Evolutionary conservation across 495 filamentous ascomycete genomes (phyloP).

Genomic region (Neurospora sp.): DNA sequence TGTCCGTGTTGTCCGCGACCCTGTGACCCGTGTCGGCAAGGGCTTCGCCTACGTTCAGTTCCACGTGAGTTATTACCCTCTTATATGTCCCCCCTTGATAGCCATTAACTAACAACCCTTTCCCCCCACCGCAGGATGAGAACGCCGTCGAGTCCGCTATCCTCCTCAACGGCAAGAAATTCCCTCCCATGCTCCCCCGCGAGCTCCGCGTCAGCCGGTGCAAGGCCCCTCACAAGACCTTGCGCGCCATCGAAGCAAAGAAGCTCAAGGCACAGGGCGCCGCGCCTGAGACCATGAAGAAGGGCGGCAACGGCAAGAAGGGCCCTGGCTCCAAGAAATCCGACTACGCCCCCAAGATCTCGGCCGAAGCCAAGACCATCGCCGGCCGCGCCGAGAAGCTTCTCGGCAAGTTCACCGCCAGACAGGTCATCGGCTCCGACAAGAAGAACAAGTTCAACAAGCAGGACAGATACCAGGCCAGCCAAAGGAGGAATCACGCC

Average conservation of each 20-base stretch:
- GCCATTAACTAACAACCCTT: neutral
- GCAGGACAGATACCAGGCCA: slow-evolving; percentile 14
- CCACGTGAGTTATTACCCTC: slow-evolving; percentile 33
- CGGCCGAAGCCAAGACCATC: slow-evolving; percentile 57
- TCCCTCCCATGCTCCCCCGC: slow-evolving; percentile 82
- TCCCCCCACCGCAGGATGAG: slow-evolving; percentile 43
- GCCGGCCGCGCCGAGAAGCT: slow-evolving; percentile 73
- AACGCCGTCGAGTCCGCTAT: slow-evolving; percentile 85
- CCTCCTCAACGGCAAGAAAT: slow-evolving; percentile 78
- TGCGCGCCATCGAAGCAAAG: slow-evolving; percentile 33
- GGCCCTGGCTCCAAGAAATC: slow-evolving; percentile 24
- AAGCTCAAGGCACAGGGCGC: slow-evolving; percentile 3
- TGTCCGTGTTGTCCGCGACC: slow-evolving; percentile 86
- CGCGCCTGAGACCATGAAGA: slow-evolving; percentile 2
- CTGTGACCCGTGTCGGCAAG: slow-evolving; percentile 85
- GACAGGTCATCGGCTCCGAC: slow-evolving; percentile 35
- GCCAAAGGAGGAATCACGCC: slow-evolving; percentile 3
- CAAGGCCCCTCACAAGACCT: slow-evolving; percentile 64
- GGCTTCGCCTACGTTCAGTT: slow-evolving; percentile 99
- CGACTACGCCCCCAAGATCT: slow-evolving; percentile 52
- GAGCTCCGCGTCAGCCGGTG: slow-evolving; percentile 79
- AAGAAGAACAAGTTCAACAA: slow-evolving; percentile 18
- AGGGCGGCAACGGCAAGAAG: slow-evolving; percentile 11
- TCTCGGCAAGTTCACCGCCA: slow-evolving; percentile 70
- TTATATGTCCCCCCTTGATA: neutral